These are phyloP conservation scores for Aspergillus pseudoglaucus DNA, from an alignment of 2,329 filamentous ascomycete species.

Conservation along the genomic window DNA sequence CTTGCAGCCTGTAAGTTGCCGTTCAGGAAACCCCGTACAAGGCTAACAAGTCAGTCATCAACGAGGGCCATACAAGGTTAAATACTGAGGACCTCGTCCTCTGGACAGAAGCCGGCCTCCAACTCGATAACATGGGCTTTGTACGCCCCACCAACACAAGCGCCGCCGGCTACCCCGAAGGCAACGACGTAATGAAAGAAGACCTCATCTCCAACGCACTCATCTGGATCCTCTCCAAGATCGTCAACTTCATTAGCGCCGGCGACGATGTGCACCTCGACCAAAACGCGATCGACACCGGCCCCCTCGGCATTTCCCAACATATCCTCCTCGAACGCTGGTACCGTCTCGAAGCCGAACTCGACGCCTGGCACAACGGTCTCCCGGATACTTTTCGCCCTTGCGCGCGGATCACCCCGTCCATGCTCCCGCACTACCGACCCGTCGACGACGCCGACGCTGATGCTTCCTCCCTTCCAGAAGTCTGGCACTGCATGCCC, in stretches of 20 bases:
- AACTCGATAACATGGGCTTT: conserved; percentile 49
- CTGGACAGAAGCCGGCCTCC: conserved; percentile 59
- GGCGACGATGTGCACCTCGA: conserved; percentile 44
- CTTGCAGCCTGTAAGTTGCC: conserved; percentile 51
- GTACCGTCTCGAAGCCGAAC: conserved; percentile 49
- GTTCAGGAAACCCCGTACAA: no score
- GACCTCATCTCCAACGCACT: conserved; percentile 59
- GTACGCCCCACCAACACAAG: conserved; percentile 38
- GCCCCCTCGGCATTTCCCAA: conserved; percentile 31
- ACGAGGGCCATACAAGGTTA: conserved; percentile 54
- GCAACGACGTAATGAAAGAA: conserved; percentile 49
- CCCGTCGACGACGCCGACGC: conserved; percentile 25
- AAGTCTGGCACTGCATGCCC: conserved; percentile 60
- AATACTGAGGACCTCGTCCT: conserved; percentile 57
- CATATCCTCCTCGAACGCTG: conserved; percentile 42
- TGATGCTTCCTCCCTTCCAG: conserved; percentile 40
- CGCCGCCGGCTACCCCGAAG: conserved; percentile 25
- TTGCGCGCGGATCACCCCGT: conserved; percentile 44
- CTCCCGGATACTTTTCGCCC: conserved; percentile 55
- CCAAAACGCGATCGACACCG: conserved; percentile 18
- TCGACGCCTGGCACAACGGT: conserved; percentile 54
- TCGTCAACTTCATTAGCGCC: conserved; percentile 58
- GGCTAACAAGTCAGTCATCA: conserved; percentile 38
- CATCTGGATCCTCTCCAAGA: conserved; percentile 60
- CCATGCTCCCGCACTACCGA: conserved; percentile 15